Base-by-base conservation (phyloP, 495 filamentous ascomycete genomes). In the Aspergillus affinis region DNA sequence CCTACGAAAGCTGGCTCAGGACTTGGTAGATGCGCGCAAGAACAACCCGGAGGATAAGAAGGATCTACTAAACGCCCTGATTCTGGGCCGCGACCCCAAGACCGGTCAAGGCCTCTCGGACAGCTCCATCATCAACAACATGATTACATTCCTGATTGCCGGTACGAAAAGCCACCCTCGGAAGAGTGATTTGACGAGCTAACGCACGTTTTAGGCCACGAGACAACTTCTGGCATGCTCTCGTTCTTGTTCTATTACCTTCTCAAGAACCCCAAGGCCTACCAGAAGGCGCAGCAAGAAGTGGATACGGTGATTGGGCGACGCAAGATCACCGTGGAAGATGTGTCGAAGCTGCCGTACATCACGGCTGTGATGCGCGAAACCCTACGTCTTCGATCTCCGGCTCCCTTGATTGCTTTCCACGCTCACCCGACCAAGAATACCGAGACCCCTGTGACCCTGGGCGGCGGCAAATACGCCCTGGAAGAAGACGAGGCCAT, bases 71-170 rank as follows among this genome's bases (percentile, higher is more conserved):
- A 84, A 84, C 64, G 85, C 85, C 7, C 86, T 93, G 83, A 71
- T 93, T 48, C 74, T 84, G 10, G 86, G 87, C 18, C 81, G 78
- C 0, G 90, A 89, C 70, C 77, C 82, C 9, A 82, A 85, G 72
- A 91, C 88, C 1, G 89, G 89, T 0, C 69, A 84, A 54, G 81
- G 81, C 17, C 76, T 92, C 67, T 78, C 70, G 1, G 84, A 88
- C 52, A 69, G 79, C 5, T 84, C 77, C 51, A 87, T 90, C 64
- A 77, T 86, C 21, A 77, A 88, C 65, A 90, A 91, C 63, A 82
- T 90, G 74, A 85, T 88, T 51, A 91, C 88, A 0, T 90, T 91
- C 63, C 68, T 91, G 62, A 84, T 88, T 67, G 87, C 85, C 23
- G 65, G 65, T 69, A 65, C 21, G 68, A 13, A 32, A 18, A 12